Conservation (phyloP, 805 yeast species). For the Lachancea waltii region DNA sequence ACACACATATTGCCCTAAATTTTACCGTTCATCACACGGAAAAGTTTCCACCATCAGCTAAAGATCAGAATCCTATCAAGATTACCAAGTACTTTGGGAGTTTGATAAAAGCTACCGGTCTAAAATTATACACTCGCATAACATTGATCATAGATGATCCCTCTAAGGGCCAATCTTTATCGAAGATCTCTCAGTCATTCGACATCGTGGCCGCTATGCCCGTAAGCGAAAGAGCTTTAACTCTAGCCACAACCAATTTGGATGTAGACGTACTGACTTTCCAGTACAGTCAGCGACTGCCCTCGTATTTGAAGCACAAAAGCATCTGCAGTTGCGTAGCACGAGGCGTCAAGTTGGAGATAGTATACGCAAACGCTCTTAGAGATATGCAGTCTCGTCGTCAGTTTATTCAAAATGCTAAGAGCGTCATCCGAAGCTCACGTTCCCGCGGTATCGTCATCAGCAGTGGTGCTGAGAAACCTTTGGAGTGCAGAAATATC, state of each 20-base stretch:
- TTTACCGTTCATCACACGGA: slow-evolving; percentile 46
- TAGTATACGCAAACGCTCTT: slow-evolving; percentile 56
- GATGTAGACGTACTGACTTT: slow-evolving; percentile 81
- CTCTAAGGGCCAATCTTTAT: slow-evolving; percentile 54
- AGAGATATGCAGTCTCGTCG: slow-evolving; percentile 41
- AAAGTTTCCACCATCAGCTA: slow-evolving; percentile 43
- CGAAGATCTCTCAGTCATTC: slow-evolving; percentile 39
- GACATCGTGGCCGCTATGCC: slow-evolving; percentile 85
- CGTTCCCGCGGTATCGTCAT: slow-evolving; percentile 73
- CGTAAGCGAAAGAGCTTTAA: slow-evolving; percentile 66
- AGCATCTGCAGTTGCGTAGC: slow-evolving; percentile 76
- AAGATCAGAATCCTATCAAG: slow-evolving; percentile 40
- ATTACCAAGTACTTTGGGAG: slow-evolving; percentile 24
- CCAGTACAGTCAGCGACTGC: slow-evolving; percentile 56
- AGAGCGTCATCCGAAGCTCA: slow-evolving; percentile 73
- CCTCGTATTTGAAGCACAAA: slow-evolving; percentile 76
- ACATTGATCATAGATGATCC: slow-evolving; percentile 76
- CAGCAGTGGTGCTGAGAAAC: slow-evolving; percentile 62
- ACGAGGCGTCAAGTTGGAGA: slow-evolving; percentile 77
- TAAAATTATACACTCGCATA: slow-evolving; percentile 58
- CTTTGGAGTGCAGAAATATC: slow-evolving; percentile 56
- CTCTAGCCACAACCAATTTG: slow-evolving; percentile 63
- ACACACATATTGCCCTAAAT: slow-evolving; percentile 72
- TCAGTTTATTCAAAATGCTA: slow-evolving; percentile 61
- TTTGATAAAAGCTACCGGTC: slow-evolving; percentile 31